Evolutionary conservation across 441 rosid genomes (phyloP), one percentile per base, ranked within the genome.

Genomic region (Erodium chrysanthum): DNA sequence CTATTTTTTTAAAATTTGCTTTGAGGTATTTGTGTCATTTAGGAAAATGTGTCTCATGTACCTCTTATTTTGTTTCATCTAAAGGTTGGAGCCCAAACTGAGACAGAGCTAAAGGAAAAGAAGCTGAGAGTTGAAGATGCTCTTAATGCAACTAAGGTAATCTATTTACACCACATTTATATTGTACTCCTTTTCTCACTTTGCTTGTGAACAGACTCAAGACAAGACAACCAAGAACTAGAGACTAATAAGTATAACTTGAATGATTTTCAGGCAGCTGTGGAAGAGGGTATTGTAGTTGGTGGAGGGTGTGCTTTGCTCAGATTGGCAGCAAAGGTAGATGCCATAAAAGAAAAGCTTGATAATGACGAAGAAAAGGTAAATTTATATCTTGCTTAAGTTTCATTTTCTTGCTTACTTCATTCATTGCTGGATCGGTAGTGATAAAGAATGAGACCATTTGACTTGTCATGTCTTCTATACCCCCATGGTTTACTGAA

Each of bases 41-140:
- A 54, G 60, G 12, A 54, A 54, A 54, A 20, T 64, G 2, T 10
- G 8, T 65, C 59, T 71, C 10, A 5, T 62, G 12, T 17, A 48
- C 52, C 56, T 46, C 50, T 22, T 37, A 23, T 33, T 33, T 50
- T 65, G 9, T 52, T 27, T 66, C 64, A 59, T 56, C 23, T 68
- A 4, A 54, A 92, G 96, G 96, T 92, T 73, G 98, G 98, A 61
- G 98, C 98, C n/a, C 98, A 92, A 82, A 92, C 96, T 22, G 96
- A 90, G 77, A 90, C 96, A 5, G 98, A 92, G 82, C 94, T 92
- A 14, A 92, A 92, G 77, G 98, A 92, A 74, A 92, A 92, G 87
- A 90, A 88, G 71, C 44, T 90, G 78, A 90, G 98, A 77, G 96
- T 90, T 66, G 98, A 92, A 77, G 98, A 92, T 82, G 98, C 98